These are phyloP conservation scores for Ophioceras dolichostomum DNA, from an alignment of 2,329 filamentous ascomycete genomes.

Conservation along the genomic window DNA sequence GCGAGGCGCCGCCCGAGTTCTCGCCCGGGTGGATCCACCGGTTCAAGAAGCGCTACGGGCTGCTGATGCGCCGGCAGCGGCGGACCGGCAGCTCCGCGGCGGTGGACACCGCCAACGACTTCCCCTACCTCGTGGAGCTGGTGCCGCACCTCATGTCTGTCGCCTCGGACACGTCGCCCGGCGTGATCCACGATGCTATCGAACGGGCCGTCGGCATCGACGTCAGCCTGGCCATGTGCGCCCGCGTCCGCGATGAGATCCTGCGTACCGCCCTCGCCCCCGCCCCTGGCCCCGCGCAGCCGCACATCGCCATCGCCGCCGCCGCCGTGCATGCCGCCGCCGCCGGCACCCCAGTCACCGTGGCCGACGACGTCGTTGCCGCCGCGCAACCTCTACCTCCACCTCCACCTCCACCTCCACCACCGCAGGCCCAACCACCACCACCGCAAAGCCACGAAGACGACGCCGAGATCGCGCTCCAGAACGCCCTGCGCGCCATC, in stretches of 20 bases:
- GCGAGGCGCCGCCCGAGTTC: conserved; percentile 47
- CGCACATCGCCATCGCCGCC: conserved; percentile 1
- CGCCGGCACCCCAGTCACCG: neutral
- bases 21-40: conserved; percentile 53
- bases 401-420: no score
- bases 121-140: conserved; percentile 47
- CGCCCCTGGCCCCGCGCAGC: conserved; percentile 4
- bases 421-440: conserved; percentile 6
- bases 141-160: conserved; percentile 48
- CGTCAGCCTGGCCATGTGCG: conserved; percentile 38
- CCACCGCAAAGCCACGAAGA: conserved; percentile 21
- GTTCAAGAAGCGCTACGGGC: conserved; percentile 51
- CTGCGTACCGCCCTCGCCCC: conserved; percentile 23
- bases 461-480: conserved; percentile 44
- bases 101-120: conserved; percentile 36
- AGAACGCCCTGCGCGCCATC: conserved; percentile 45
- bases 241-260: conserved; percentile 45
- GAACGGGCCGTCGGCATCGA: conserved; percentile 43
- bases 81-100: conserved; percentile 29
- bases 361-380: neutral
- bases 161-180: conserved; percentile 43
- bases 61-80: conserved; percentile 38
- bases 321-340: conserved; percentile 3
- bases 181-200: conserved; percentile 45
- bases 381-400: no score